Base-by-base conservation (phyloP, 306 rosid genomes). In the Myrica gale region DNA sequence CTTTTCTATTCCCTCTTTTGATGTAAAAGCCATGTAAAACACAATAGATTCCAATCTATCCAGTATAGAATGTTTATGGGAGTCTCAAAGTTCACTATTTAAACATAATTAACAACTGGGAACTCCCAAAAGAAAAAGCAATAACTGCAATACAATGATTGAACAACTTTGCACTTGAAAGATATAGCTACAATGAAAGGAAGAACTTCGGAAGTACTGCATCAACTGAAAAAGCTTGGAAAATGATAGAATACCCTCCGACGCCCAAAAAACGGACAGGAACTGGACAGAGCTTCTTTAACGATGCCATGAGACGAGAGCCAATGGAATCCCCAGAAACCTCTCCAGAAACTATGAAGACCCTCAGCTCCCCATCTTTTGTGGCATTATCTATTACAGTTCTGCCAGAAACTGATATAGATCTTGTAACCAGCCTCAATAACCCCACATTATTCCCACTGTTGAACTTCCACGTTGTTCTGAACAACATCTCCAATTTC, bases 251-350 rank as follows among this genome's bases (percentile, higher is more conserved):
- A 51, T 82, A 92, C 97, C 96, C 97, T 86, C 97, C 98, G 77
- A 92, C 88, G 6, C 98, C 98, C 17, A 91, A 80, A 76, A 94
- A 94, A 4, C 75, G 80, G 67, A 89, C 52, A 68, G 96, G 92
- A 41, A 90, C 72, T 46, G 89, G 93, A 58, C 87, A 89, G 19
- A 87, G 87, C 63, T 79, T 84, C 78, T 83, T 86, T 20, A 90
- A 84, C 16, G 95, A 90, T 23, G 85, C 80, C 98, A 94, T 92
- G 63, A 87, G 86, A 77, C 96, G 91, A 80, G 96, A 89, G 66
- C 90, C 98, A 41, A 90, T 92, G 69, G 88, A 82, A 65, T 94
- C 98, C n/a, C 96, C 97, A 39, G 96, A 94, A 80, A 90, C 96
- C 77, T 92, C 96, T 42, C 98, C 98, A 10, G 92, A 85, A 53